Evolutionary conservation across 2,329 filamentous ascomycete species (phyloP), one percentile per base, ranked within the genome.

Genomic region (Madurella mycetomatis): DNA sequence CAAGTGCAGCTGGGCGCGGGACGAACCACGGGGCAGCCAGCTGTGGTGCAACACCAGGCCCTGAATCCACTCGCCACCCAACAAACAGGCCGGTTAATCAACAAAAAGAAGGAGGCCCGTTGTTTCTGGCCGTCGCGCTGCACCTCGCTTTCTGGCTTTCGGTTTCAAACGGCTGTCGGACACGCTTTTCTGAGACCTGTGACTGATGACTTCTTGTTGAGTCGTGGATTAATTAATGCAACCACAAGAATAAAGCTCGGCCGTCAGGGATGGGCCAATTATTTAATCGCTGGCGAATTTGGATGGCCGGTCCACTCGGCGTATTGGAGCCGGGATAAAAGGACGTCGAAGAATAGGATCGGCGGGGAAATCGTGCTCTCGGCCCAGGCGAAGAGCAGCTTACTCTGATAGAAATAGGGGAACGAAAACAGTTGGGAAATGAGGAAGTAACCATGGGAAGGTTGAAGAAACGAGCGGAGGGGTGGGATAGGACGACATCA

Each of bases 101-200:
- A 5, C 43, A 13, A 42, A 17, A 31, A 32, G 32, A 39, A 54
- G 13, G 40, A 51, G 51, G 48, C 44, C 25, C 56, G 49, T 45
- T 47, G 54, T 56, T 59, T 57, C 54, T 51, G 54, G 53, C 43
- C 53, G 49, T 18, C 17, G 18, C 5, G 39, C 19, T 41, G 39
- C 31, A 49, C 17, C 37, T 31, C 25, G 37, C 12, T 37, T 25
- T 31, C 41, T 50, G 48, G 12, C 16, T 34, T 41, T 19, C 11
- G 25, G 46, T 49, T 19, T 32, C 39, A 31, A n/a, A 42, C n/a
- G 19, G 25, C 4, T 37, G 34, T 37, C 34, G 34, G 9, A 15
- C 37, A 13, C 39, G 13, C 19, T 16, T 31, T 13, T n/a, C 25
- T 16, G 39, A 31, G 19, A 16, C 37, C 9, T 18, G 5, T 18